Base-by-base conservation (phyloP, 371 early-diverging fungal genomes). In the Zancudomyces culisetae region DNA sequence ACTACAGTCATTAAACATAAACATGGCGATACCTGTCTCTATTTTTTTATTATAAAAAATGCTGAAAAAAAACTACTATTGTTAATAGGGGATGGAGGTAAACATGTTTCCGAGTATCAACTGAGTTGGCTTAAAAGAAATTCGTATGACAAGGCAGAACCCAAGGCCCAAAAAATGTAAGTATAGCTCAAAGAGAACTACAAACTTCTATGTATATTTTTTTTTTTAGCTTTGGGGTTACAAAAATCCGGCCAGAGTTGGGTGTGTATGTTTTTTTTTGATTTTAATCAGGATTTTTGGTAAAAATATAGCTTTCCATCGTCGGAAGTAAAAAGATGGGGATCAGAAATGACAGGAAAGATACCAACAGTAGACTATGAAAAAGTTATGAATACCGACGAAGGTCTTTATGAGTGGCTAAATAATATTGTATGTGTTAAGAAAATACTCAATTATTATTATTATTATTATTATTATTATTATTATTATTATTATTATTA, bases 321-420 rank as follows among this genome's bases (percentile, higher is more conserved):
- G 3, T 27, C 19, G 20, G 21, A 40, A n/a, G 20, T 43, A 18
- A n/a, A 48, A 18, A 22, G 21, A 58, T 55, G 43, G 47, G 61
- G 30, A 24, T 20, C 20, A 55, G 61, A 29, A 56, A 59, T 1
- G 45, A 65, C 12, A 73, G 74, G 74, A 66, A 69, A 52, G 61
- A 70, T 22, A 56, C 58, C 22, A 59, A 52, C 13, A 58, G 63
- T 0, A 54, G 66, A 6, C 18, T 80, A 72, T 59, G 70, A 81
- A 10, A 75, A 74, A 24, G 84, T 85, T 24, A 76, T 82, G 79
- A 45, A 63, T 45, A 70, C 69, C 0, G 73, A 84, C 29, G 71
- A 79, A 12, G 89, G 85, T 0, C 61, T 90, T 13, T 67, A 68
- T 29, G 48, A 74, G 51, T 88, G 87, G 90, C 60, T 89, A 3